Conservation (phyloP, 2,329 filamentous ascomycete species). For the Aspergillus unguis region DNA sequence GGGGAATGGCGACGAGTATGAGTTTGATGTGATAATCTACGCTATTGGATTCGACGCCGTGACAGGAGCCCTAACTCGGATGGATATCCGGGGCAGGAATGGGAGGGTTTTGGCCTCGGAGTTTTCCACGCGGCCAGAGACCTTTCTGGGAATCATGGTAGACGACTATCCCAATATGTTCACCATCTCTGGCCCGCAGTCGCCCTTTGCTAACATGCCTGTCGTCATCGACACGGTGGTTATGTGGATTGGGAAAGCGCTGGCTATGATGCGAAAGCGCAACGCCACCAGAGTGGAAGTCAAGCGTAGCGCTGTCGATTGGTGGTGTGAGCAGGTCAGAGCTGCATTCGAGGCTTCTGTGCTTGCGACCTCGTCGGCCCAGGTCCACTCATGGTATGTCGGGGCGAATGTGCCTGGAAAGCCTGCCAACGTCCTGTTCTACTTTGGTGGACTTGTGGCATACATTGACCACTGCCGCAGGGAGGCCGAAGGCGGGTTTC, state of each 20-base stretch:
- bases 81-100: conserved; percentile 28
- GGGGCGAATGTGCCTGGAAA: conserved; percentile 20
- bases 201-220: conserved; percentile 34
- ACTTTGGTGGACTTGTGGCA: background rate
- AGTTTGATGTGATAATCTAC: conserved; percentile 27
- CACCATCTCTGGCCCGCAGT: conserved; percentile 39
- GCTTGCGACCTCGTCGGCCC: background rate
- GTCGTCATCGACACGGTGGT: conserved; percentile 23
- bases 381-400: background rate
- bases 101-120: no score
- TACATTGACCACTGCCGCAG: no score
- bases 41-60: conserved; percentile 43
- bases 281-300: background rate
- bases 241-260: background rate
- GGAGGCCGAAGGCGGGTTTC: no score
- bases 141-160: conserved; percentile 22
- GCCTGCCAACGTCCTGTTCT: background rate
- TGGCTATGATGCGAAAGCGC: no score
- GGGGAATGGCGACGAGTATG: conserved; percentile 12
- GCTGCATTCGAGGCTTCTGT: background rate
- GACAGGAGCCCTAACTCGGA: conserved; percentile 32
- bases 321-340: background rate
- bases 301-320: background rate
- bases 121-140: background rate
- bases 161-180: conserved; percentile 46